Evolutionary conservation across 2,329 filamentous ascomycete species (phyloP).

Genomic region (Xylariales sp.): DNA sequence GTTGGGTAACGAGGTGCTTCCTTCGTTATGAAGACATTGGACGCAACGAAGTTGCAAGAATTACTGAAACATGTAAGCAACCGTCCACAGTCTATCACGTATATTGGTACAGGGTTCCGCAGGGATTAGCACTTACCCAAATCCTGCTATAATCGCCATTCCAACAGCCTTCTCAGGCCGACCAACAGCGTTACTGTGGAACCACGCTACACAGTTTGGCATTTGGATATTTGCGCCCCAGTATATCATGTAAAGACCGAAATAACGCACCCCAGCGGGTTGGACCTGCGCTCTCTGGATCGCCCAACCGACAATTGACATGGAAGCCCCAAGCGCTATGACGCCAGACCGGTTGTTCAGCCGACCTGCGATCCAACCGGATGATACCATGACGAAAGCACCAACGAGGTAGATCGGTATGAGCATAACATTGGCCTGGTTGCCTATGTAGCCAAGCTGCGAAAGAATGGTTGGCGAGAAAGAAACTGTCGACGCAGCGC

Average conservation of each 20-base stretch:
- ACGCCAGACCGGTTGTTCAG: slow-evolving; percentile 3
- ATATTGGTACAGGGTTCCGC: no score
- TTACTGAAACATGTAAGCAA: neutral
- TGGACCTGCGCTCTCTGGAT: slow-evolving; percentile 3
- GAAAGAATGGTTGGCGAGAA: slow-evolving; percentile 7
- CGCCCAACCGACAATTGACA: slow-evolving; percentile 5
- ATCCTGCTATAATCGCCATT: slow-evolving; percentile 2
- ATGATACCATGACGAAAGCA: slow-evolving; percentile 5
- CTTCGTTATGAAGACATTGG: slow-evolving; percentile 1
- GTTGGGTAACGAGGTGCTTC: slow-evolving; percentile 3
- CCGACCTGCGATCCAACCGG: slow-evolving; percentile 1
- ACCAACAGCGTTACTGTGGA: slow-evolving; percentile 1
- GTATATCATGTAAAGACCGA: slow-evolving; percentile 6
- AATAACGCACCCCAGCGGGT: slow-evolving; percentile 4
- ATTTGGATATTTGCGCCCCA: slow-evolving; percentile 5
- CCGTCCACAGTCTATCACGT: no score
- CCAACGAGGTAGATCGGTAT: slow-evolving; percentile 5
- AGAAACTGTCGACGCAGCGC: slow-evolving; percentile 1
- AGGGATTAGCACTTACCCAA: slow-evolving; percentile 2
- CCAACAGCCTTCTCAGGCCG: slow-evolving; percentile 5
- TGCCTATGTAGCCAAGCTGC: slow-evolving; percentile 3
- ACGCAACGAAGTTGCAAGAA: slow-evolving; percentile 1
- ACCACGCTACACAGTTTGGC: slow-evolving; percentile 5
- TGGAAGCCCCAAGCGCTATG: slow-evolving; percentile 1
- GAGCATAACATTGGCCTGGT: slow-evolving; percentile 1